Evolutionary conservation across 1,284 basidiomycete species (phyloP).

Genomic region (Irpex sp.): DNA sequence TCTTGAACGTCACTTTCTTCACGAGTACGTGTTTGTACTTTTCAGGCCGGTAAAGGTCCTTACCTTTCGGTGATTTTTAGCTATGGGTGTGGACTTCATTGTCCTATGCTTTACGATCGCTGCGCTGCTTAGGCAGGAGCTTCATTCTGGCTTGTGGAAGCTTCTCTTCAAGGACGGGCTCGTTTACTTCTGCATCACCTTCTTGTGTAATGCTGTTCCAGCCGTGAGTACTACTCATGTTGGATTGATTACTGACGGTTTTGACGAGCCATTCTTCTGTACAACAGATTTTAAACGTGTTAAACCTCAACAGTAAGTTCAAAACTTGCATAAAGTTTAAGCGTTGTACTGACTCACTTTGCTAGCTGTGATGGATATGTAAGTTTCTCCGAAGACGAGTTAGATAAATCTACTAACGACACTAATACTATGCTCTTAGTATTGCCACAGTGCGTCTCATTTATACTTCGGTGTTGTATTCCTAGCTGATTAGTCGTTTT

Average conservation of each 20-base stretch:
- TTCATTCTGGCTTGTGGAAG: slow-evolving; percentile 53
- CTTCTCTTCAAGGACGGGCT: slow-evolving; percentile 70
- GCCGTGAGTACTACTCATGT: slow-evolving; percentile 42
- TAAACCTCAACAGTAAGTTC: slow-evolving; percentile 57
- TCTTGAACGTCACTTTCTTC: slow-evolving; percentile 64
- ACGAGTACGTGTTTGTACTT: slow-evolving; percentile 47
- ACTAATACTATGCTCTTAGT: slow-evolving; percentile 11
- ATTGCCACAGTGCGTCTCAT: slow-evolving; percentile 26
- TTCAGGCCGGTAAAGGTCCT: background rate
- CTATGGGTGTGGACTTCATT: slow-evolving; percentile 64
- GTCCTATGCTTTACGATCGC: slow-evolving; percentile 53
- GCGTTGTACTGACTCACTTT: slow-evolving; percentile 1
- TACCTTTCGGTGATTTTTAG: slow-evolving; percentile 28
- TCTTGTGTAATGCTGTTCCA: slow-evolving; percentile 61
- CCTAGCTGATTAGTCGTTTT: slow-evolving; percentile 24
- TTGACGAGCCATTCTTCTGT: too few relatives aligned
- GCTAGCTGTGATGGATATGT: slow-evolving; percentile 66
- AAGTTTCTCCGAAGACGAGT: slow-evolving; percentile 23
- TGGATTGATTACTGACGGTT: too few relatives aligned
- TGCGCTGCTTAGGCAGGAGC: slow-evolving; percentile 48
- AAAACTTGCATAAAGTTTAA: background rate
- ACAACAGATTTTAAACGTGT: slow-evolving; percentile 44
- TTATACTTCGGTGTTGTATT: slow-evolving; percentile 15
- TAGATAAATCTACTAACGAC: background rate
- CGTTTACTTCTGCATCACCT: slow-evolving; percentile 61